These are phyloP conservation scores for Penicillium angulare DNA, from an alignment of 495 filamentous ascomycete species.

Conservation along the genomic window DNA sequence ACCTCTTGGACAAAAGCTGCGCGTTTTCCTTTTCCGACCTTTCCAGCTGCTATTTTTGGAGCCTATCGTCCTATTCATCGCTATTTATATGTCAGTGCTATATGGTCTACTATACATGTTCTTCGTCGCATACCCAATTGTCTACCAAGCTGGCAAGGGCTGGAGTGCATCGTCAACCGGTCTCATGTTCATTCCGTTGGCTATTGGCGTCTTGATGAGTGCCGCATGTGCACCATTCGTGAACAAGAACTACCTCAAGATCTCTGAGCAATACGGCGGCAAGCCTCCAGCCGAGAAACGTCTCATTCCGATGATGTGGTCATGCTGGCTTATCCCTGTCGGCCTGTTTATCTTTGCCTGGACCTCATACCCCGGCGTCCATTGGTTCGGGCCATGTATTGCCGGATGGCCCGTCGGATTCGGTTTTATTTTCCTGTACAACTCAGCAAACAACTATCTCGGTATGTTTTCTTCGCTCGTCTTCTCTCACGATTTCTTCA, in stretches of 20 bases:
- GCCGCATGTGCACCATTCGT: conserved; percentile 67
- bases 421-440: conserved; percentile 85
- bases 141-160: conserved; percentile 73
- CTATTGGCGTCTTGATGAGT: conserved; percentile 63
- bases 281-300: conserved; percentile 72
- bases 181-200: conserved; percentile 78
- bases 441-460: conserved; percentile 78
- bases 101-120: conserved; percentile 83
- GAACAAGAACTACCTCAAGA: conserved; percentile 72
- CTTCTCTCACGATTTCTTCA: neutral
- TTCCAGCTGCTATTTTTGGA: conserved; percentile 79
- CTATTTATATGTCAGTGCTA: conserved; percentile 74
- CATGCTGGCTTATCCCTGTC: conserved; percentile 76
- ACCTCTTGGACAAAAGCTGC: conserved; percentile 59
- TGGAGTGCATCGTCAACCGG: conserved; percentile 70
- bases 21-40: conserved; percentile 68
- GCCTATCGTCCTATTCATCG: conserved; percentile 75
- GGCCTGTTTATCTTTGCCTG: conserved; percentile 85
- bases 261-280: conserved; percentile 57
- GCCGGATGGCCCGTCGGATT: conserved; percentile 78
- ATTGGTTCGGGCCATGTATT: conserved; percentile 69
- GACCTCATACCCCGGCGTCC: conserved; percentile 64
- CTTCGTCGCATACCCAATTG: conserved; percentile 74
- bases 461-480: conserved; percentile 27
- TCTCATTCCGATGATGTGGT: conserved; percentile 81